Percentiles rank a stretch among this genome's conserved stretches.
phyloP scores from a whole-genome alignment of 169 alveolate species.

The Plasmodium reichenowi region DNA sequence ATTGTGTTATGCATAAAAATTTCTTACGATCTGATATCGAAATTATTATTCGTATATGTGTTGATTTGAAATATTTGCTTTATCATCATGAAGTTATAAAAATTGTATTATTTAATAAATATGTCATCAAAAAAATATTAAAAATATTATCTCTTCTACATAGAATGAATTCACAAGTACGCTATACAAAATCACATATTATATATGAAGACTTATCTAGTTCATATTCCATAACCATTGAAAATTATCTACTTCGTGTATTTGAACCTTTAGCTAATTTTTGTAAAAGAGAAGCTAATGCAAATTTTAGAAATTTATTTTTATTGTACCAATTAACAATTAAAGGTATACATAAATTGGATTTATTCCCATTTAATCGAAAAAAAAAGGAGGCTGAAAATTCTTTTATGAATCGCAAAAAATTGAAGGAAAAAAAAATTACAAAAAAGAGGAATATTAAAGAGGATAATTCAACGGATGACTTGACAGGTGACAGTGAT shows the following conservation, averaged over 20 bases:
- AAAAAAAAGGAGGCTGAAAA: neutral
- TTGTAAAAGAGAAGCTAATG: constrained; percentile 66
- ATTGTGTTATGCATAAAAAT: constrained; percentile 57
- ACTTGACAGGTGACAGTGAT: no score
- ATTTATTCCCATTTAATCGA: constrained; percentile 16
- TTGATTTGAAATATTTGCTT: constrained; percentile 49
- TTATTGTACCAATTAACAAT: constrained; percentile 56
- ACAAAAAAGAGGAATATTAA: neutral
- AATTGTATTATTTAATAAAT: constrained; percentile 44
- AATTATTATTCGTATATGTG: constrained; percentile 53
- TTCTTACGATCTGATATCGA: constrained; percentile 41
- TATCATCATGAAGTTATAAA: constrained; percentile 66
- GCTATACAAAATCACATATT: constrained; percentile 47
- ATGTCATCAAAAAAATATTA: constrained; percentile 32
- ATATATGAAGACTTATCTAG: constrained; percentile 63
- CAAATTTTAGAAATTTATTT: constrained; percentile 54
- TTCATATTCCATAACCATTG: constrained; percentile 50
- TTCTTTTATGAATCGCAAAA: neutral
- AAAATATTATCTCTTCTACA: constrained; percentile 17
- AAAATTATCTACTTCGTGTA: constrained; percentile 44
- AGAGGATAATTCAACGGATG: neutral
- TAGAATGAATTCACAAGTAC: constrained; percentile 48
- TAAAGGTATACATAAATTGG: constrained; percentile 15
- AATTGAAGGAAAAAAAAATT: neutral
- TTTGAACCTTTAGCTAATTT: constrained; percentile 57